Conservation (phyloP, 2,329 filamentous ascomycete species). For the Pyrenochaeta sp. region DNA sequence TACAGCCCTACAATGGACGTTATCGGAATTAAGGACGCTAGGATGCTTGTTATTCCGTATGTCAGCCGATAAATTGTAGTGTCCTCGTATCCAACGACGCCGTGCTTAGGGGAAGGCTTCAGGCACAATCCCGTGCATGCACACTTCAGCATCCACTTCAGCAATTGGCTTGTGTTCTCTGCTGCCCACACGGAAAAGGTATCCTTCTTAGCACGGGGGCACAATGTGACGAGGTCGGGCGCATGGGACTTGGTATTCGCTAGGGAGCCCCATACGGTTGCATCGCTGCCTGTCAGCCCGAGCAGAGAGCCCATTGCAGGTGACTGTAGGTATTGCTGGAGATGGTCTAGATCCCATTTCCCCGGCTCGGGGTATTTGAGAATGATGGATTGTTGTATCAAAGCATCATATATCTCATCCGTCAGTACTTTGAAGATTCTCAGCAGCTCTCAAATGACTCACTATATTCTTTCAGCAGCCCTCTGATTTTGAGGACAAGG, state of each 20-base stretch:
- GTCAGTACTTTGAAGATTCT: too few relatives aligned
- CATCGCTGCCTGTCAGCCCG: conserved; percentile 8
- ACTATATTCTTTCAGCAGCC: conserved; percentile 21
- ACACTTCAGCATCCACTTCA: conserved; percentile 11
- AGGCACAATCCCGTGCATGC: conserved; percentile 15
- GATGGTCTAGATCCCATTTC: conserved; percentile 9
- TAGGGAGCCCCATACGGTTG: conserved; percentile 10
- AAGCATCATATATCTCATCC: background rate
- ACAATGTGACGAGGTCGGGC: conserved; percentile 8
- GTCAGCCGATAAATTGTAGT: background rate
- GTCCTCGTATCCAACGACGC: conserved; percentile 14
- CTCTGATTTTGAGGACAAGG: conserved; percentile 14
- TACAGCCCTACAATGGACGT: conserved; percentile 19
- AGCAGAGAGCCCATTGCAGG: conserved; percentile 10
- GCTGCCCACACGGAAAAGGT: conserved; percentile 12
- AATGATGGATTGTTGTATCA: conserved; percentile 14
- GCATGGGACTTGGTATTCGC: conserved; percentile 1
- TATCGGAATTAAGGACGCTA: conserved; percentile 26
- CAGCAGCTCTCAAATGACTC: too few relatives aligned
- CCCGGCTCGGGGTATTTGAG: conserved; percentile 7
- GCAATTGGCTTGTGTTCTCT: background rate
- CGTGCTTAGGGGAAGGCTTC: conserved; percentile 10
- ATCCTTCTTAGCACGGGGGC: conserved; percentile 11
- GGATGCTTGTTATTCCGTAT: conserved; percentile 17
- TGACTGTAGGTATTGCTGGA: conserved; percentile 13